Percentiles rank a stretch among this genome's conserved stretches.
Conservation (phyloP, 2,329 filamentous ascomycete species). For the Fusarium poae region DNA sequence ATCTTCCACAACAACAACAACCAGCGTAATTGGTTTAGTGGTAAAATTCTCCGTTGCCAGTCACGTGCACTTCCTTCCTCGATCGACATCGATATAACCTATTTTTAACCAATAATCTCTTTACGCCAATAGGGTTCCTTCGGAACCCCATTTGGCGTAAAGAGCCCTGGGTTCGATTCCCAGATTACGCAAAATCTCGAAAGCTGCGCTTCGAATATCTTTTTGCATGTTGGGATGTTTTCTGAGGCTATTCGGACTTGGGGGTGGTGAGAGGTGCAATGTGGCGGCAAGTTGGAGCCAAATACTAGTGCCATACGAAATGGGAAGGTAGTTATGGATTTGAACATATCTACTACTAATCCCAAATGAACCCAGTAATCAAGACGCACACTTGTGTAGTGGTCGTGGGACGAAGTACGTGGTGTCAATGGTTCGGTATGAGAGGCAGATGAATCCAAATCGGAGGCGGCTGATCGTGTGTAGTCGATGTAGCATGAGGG, state of each 20-base stretch:
- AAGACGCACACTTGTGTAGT: rapidly evolving
- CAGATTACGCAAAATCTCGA: neutral
- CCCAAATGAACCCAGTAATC: neutral
- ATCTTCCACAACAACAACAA: neutral
- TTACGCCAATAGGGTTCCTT: no score
- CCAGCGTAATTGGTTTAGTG: neutral
- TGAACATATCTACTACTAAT: neutral
- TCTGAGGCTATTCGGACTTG: rapidly evolving
- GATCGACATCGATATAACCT: constrained; percentile 2
- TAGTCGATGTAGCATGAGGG: neutral
- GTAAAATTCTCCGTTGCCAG: neutral
- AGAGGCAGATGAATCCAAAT: neutral
- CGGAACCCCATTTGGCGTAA: no score
- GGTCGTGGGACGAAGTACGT: neutral
- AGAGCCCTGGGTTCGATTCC: constrained; percentile 32
- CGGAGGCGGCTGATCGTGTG: neutral
- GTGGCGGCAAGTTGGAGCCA: neutral
- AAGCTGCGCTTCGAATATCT: neutral
- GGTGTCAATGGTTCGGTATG: neutral
- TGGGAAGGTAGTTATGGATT: neutral
- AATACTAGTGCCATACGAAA: neutral
- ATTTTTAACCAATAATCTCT: no score
- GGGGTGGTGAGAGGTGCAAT: rapidly evolving
- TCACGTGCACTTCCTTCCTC: no score
- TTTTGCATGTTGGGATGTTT: neutral